These are phyloP conservation scores for Zygoascus bituminiphila DNA, from an alignment of 805 yeast species.

Conservation along the genomic window DNA sequence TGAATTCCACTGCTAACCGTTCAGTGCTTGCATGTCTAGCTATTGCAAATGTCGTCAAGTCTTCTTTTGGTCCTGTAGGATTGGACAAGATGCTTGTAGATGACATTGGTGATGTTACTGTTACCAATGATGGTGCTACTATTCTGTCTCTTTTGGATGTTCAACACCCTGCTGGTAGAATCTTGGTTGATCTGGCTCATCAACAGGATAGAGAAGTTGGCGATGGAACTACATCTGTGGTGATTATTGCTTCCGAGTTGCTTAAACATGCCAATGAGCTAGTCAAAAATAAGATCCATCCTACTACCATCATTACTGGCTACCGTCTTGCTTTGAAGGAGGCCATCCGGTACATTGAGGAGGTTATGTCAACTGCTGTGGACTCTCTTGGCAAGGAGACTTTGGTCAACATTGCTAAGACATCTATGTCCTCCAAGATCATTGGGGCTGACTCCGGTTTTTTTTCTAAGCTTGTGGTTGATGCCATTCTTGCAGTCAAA, in stretches of 20 bases:
- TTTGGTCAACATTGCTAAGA: constrained; percentile 83
- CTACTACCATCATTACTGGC: constrained; percentile 96
- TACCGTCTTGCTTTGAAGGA: constrained; percentile 89
- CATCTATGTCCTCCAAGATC: constrained; percentile 94
- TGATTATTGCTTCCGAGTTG: constrained; percentile 89
- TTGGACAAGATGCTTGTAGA: constrained; percentile 97
- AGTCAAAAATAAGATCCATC: constrained; percentile 89
- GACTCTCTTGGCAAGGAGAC: constrained; percentile 75
- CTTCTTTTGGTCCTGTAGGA: constrained; percentile 97
- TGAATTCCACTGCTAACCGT: neutral
- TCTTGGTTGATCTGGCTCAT: constrained; percentile 92
- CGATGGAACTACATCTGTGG: constrained; percentile 95
- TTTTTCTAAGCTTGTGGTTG: constrained; percentile 85
- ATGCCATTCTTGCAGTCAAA: constrained; percentile 90
- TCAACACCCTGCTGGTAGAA: constrained; percentile 98
- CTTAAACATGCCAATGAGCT: constrained; percentile 91
- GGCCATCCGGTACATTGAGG: constrained; percentile 78
- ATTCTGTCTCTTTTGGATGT: constrained; percentile 84
- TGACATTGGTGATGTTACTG: constrained; percentile 98
- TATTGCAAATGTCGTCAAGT: constrained; percentile 75
- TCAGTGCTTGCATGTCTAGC: constrained; percentile 76
- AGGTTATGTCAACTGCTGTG: constrained; percentile 74
- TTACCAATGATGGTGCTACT: constrained; percentile 98
- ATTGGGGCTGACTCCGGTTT: constrained; percentile 91
- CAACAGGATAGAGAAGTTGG: constrained; percentile 99